A percentile compares a stretch with the other conserved stretches of the same genome.
These are phyloP conservation scores for Podospora anserina DNA, from an alignment of 495 filamentous ascomycete genomes.

Conservation along the genomic window DNA sequence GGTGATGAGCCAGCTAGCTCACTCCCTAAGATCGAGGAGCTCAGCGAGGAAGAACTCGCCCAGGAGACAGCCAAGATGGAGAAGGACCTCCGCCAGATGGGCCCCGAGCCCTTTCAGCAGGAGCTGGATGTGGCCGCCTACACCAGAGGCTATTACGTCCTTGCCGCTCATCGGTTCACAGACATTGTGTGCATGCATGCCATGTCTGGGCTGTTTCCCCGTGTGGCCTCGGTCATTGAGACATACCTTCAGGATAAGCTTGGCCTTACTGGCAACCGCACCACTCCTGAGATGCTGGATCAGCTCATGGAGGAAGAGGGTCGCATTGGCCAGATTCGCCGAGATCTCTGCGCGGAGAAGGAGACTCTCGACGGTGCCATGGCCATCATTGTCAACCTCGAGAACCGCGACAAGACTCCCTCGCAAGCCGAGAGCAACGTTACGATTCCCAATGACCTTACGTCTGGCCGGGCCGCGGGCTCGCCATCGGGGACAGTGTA, in stretches of 20 bases:
- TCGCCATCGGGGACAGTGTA: slow-evolving; percentile 6
- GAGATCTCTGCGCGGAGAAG: slow-evolving; percentile 37
- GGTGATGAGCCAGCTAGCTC: slow-evolving; percentile 21
- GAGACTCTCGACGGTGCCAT: slow-evolving; percentile 41
- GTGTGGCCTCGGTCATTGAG: slow-evolving; percentile 31
- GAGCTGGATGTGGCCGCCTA: slow-evolving; percentile 50
- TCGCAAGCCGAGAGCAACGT: slow-evolving; percentile 8
- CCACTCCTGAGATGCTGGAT: slow-evolving; percentile 29
- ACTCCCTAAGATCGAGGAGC: slow-evolving; percentile 36
- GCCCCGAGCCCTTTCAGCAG: slow-evolving; percentile 43
- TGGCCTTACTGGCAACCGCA: slow-evolving; percentile 29
- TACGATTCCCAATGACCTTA: not conserved
- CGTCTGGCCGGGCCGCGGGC: not conserved
- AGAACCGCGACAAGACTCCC: slow-evolving; percentile 19
- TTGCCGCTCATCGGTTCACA: slow-evolving; percentile 47
- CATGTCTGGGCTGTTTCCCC: slow-evolving; percentile 44
- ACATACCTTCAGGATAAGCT: slow-evolving; percentile 42
- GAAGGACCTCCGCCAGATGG: slow-evolving; percentile 36
- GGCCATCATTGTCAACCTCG: slow-evolving; percentile 38
- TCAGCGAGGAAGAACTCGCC: slow-evolving; percentile 41
- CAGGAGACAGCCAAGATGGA: slow-evolving; percentile 23
- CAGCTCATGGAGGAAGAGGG: slow-evolving; percentile 47
- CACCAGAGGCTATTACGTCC: slow-evolving; percentile 52
- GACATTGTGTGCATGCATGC: slow-evolving; percentile 49
- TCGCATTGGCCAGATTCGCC: slow-evolving; percentile 33